A percentile compares a stretch with the other conserved stretches of the same genome.
phyloP scores from a whole-genome alignment of 2,329 filamentous ascomycete genomes.

The Dendryphion nanum region DNA sequence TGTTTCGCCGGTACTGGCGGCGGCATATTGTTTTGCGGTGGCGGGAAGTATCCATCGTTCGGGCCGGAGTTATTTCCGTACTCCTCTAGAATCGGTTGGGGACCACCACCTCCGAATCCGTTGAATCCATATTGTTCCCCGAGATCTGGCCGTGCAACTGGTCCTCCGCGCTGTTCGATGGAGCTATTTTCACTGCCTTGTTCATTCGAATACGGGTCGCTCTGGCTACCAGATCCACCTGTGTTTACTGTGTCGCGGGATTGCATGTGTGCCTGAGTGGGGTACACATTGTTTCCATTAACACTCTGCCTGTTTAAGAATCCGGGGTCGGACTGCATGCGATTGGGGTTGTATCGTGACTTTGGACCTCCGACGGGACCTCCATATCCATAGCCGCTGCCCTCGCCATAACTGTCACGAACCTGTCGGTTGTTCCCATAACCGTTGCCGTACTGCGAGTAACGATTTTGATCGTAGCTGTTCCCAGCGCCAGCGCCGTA shows the following conservation, averaged over 20 bases:
- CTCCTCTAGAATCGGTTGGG: conserved; percentile 45
- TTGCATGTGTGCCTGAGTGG: conserved; percentile 62
- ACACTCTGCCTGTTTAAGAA: conserved; percentile 30
- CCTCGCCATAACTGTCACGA: conserved; percentile 39
- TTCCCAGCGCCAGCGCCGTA: conserved; percentile 30
- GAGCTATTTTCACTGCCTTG: conserved; percentile 94
- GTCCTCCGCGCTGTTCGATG: conserved; percentile 59
- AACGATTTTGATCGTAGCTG: conserved; percentile 34
- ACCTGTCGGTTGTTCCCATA: conserved; percentile 40
- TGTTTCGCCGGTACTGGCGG: conserved; percentile 21
- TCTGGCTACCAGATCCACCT: conserved; percentile 68
- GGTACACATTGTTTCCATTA: conserved; percentile 44
- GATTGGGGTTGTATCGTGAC: conserved; percentile 41
- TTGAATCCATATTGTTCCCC: conserved; percentile 59
- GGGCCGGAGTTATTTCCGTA: conserved; percentile 24
- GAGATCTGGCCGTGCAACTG: conserved; percentile 27
- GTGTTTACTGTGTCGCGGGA: conserved; percentile 87
- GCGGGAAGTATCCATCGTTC: conserved; percentile 17
- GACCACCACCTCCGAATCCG: conserved; percentile 48
- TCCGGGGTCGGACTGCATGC: conserved; percentile 45
- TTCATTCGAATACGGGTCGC: conserved; percentile 79
- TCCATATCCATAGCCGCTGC: conserved; percentile 19
- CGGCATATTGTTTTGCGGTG: conserved; percentile 16
- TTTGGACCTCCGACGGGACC: conserved; percentile 37
- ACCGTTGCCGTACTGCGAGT: conserved; percentile 29